Evolutionary conservation across 495 filamentous ascomycete genomes (phyloP).

Genomic region (Ascodesmis nigricans): DNA sequence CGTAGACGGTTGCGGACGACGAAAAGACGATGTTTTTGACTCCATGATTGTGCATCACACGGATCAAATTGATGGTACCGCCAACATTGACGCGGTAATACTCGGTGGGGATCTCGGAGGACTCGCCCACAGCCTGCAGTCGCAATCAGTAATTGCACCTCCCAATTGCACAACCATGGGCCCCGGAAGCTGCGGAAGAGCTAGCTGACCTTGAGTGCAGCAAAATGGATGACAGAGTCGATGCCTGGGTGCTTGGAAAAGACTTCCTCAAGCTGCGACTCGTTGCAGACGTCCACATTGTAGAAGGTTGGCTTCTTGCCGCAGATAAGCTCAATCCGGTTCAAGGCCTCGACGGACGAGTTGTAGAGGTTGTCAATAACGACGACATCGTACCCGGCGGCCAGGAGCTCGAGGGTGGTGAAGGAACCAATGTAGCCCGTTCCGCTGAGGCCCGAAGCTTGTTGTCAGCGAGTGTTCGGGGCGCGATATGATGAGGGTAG

Average conservation of each 20-base stretch:
- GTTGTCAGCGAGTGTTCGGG: slow-evolving; percentile 6
- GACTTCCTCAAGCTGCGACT: slow-evolving; percentile 60
- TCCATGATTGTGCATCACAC: slow-evolving; percentile 68
- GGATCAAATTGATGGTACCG: slow-evolving; percentile 71
- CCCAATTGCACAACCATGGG: background rate
- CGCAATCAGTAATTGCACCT: background rate
- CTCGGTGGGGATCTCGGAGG: slow-evolving; percentile 80
- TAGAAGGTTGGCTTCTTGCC: slow-evolving; percentile 76
- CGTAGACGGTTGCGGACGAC: slow-evolving; percentile 89
- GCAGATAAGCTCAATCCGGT: slow-evolving; percentile 80
- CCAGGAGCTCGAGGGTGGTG: slow-evolving; percentile 73
- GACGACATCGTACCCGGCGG: slow-evolving; percentile 88
- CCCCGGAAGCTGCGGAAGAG: too few relatives aligned
- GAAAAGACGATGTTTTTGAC: slow-evolving; percentile 97
- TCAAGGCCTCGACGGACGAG: slow-evolving; percentile 66
- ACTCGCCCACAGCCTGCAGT: slow-evolving; percentile 78
- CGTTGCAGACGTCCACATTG: slow-evolving; percentile 70
- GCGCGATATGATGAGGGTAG: slow-evolving; percentile 1
- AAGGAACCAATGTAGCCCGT: slow-evolving; percentile 98
- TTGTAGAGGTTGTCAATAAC: slow-evolving; percentile 93
- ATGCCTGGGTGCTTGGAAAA: slow-evolving; percentile 80
- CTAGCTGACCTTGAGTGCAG: slow-evolving; percentile 70
- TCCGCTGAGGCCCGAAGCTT: slow-evolving; percentile 34
- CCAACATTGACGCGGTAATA: slow-evolving; percentile 95
- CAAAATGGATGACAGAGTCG: slow-evolving; percentile 96